These are phyloP conservation scores for Puccinia horiana DNA, from an alignment of 1,284 basidiomycete species.

Conservation along the genomic window DNA sequence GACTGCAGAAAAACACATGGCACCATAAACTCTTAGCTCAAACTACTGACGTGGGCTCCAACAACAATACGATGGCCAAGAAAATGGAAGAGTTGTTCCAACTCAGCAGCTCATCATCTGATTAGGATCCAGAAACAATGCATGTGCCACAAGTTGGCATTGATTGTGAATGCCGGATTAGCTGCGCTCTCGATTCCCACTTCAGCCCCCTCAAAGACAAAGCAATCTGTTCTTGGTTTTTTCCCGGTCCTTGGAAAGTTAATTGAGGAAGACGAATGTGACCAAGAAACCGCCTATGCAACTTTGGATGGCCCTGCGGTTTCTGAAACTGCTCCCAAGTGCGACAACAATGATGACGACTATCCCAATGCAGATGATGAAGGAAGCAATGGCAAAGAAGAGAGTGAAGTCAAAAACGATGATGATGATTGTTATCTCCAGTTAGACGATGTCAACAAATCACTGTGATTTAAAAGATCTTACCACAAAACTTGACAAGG, in stretches of 20 bases:
- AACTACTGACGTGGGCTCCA: constrained; percentile 8
- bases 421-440: neutral
- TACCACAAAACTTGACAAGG: neutral
- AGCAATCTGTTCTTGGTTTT: constrained; percentile 8
- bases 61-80: constrained; percentile 1
- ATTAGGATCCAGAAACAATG: constrained; percentile 3
- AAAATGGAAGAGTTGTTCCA: neutral
- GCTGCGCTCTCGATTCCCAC: neutral
- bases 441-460: neutral
- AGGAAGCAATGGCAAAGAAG: neutral
- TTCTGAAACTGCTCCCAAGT: neutral
- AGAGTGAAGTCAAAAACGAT: neutral
- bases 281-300: neutral
- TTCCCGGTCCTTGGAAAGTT: neutral
- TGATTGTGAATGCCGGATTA: constrained; percentile 15
- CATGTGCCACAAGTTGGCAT: neutral
- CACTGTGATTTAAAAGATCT: neutral
- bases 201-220: neutral
- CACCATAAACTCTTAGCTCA: neutral
- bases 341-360: neutral
- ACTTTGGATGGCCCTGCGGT: neutral
- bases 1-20: neutral
- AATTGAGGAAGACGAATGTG: neutral
- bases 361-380: neutral
- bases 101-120: neutral